These are phyloP conservation scores for Ceratobasidium theobromae DNA, from an alignment of 1,284 basidiomycete species.

Conservation along the genomic window DNA sequence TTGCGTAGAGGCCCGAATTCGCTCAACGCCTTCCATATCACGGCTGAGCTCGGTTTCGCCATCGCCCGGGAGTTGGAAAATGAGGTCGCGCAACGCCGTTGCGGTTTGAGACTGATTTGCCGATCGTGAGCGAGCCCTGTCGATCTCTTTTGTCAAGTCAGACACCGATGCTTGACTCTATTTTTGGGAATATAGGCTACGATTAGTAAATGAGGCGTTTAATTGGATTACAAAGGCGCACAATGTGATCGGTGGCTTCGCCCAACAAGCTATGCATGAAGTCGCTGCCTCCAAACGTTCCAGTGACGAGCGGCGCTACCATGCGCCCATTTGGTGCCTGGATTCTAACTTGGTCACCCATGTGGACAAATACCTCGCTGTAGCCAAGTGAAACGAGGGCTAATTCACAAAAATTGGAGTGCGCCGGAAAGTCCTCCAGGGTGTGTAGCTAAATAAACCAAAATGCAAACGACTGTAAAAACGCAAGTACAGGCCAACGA, in stretches of 20 bases:
- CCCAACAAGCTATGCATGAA: conserved; percentile 73
- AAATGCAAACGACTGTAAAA: too few species aligned
- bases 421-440: conserved; percentile 84
- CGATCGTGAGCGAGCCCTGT: conserved; percentile 56
- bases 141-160: conserved; percentile 80
- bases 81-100: conserved; percentile 43
- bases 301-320: conserved; percentile 85
- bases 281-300: conserved; percentile 85
- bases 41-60: conserved; percentile 60
- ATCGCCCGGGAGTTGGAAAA: conserved; percentile 62
- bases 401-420: conserved; percentile 87
- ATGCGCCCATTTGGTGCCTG: conserved; percentile 73
- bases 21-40: conserved; percentile 75
- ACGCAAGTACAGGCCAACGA: not conserved
- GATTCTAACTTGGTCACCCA: conserved; percentile 79
- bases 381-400: conserved; percentile 75
- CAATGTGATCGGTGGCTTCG: conserved; percentile 74
- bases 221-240: conserved; percentile 43
- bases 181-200: too few species aligned
- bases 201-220: not conserved
- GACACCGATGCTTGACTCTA: conserved; percentile 77
- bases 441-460: conserved; percentile 63
- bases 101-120: conserved; percentile 50
- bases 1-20: conserved; percentile 55
- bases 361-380: conserved; percentile 81